A percentile compares a stretch with the other conserved stretches of the same genome.
phyloP scores from a whole-genome alignment of 2,329 filamentous ascomycete species.

The Drechslerella coelobrocha region DNA sequence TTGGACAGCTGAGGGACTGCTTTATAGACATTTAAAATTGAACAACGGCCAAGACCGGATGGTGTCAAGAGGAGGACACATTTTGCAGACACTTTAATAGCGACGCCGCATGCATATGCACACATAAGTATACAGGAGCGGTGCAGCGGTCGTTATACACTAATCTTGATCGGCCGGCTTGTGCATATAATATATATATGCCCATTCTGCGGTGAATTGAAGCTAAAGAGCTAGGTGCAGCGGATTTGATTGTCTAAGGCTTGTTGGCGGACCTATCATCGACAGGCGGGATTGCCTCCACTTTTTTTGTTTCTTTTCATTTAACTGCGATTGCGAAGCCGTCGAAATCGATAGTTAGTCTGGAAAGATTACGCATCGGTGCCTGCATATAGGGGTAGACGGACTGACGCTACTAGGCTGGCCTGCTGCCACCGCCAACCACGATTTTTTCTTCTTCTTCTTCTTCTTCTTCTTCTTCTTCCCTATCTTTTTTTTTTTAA shows the following conservation, averaged over 20 bases:
- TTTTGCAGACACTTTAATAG: not conserved
- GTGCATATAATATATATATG: no score
- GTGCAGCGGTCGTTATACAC: no score
- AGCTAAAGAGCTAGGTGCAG: no score
- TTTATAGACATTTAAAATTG: conserved; percentile 1
- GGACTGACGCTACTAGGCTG: not conserved
- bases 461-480: conserved; percentile 1
- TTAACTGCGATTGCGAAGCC: no score
- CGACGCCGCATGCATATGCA: no score
- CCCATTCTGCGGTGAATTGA: no score
- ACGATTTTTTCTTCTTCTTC: conserved; percentile 11
- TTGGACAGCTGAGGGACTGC: not conserved
- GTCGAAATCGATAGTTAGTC: no score
- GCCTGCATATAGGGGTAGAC: conserved; percentile 47
- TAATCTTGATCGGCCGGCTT: no score
- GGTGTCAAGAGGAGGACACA: conserved; percentile 8
- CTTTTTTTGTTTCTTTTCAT: no score
- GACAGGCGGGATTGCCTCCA: no score
- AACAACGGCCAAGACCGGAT: conserved; percentile 1
- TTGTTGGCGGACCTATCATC: conserved; percentile 24
- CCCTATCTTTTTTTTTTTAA: not conserved
- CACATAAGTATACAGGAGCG: not conserved
- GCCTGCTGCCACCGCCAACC: not conserved
- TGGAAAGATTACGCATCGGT: conserved; percentile 29
- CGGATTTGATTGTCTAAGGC: not conserved